Evolutionary conservation across 345 rosid genomes (phyloP).

Genomic region (Jatropha curcas): DNA sequence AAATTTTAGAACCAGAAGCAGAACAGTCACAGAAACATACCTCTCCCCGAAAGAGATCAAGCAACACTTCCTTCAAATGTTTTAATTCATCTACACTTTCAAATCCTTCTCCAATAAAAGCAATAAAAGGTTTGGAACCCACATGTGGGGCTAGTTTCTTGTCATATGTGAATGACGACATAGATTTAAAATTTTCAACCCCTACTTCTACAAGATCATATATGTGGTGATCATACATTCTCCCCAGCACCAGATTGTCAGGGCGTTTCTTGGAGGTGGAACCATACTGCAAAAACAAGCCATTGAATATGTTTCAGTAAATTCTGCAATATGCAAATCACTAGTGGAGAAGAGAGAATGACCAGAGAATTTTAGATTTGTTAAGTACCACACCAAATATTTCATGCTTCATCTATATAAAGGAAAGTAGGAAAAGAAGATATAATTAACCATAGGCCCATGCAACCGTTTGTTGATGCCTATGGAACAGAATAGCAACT

Average conservation of each 20-base stretch:
- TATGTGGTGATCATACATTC: constrained; percentile 79
- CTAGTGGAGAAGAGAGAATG: too few species aligned
- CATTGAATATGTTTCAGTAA: neutral
- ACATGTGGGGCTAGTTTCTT: constrained; percentile 71
- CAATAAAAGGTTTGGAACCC: constrained; percentile 86
- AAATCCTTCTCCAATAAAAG: constrained; percentile 82
- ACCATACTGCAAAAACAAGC: constrained; percentile 60
- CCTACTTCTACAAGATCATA: constrained; percentile 95
- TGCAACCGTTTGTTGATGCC: too few species aligned
- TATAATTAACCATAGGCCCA: too few species aligned
- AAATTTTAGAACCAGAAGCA: neutral
- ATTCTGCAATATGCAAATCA: neutral
- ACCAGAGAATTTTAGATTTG: neutral
- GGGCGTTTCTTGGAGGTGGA: constrained; percentile 93
- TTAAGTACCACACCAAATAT: neutral
- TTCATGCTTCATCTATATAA: neutral
- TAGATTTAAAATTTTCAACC: constrained; percentile 74
- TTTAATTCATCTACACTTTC: constrained; percentile 73
- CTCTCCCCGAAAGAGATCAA: constrained; percentile 87
- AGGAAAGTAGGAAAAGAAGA: neutral
- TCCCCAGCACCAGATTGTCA: constrained; percentile 78
- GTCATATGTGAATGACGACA: constrained; percentile 63
- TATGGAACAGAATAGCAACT: too few species aligned
- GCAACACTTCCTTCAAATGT: constrained; percentile 86
- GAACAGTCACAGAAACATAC: constrained; percentile 29